Evolutionary conservation across 176 grass and related monocot species (phyloP).

Genomic region (Triticum aestivum): DNA sequence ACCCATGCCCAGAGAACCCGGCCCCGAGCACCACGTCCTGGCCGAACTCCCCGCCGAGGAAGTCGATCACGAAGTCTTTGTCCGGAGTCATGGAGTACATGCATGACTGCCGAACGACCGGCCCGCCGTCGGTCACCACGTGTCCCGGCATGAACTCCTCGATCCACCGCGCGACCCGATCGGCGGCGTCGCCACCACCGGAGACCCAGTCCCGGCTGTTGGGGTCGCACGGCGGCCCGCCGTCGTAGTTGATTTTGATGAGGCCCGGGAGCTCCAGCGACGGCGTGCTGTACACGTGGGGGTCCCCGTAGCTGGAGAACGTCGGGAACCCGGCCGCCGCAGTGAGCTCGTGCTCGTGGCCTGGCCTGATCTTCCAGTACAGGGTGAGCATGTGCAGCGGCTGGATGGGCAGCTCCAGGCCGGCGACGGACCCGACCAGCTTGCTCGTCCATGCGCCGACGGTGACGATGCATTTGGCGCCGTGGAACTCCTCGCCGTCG

Average conservation of each 20-base stretch:
- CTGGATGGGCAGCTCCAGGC: slow-evolving; percentile 49
- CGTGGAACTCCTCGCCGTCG: slow-evolving; percentile 24
- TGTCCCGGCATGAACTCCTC: slow-evolving; percentile 34
- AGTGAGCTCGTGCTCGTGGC: slow-evolving; percentile 24
- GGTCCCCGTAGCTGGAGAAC: slow-evolving; percentile 66
- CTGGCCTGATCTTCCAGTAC: slow-evolving; percentile 63
- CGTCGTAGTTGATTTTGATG: slow-evolving; percentile 71
- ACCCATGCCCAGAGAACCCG: slow-evolving; percentile 70
- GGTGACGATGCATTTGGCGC: slow-evolving; percentile 49
- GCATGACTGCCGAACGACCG: slow-evolving; percentile 46
- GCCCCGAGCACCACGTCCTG: slow-evolving; percentile 52
- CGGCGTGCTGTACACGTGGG: slow-evolving; percentile 65
- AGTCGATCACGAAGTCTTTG: slow-evolving; percentile 77
- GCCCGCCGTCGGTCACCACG: slow-evolving; percentile 34
- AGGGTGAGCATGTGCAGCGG: slow-evolving; percentile 42
- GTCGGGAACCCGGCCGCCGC: slow-evolving; percentile 54
- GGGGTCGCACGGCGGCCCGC: slow-evolving; percentile 64
- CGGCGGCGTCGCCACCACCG: slow-evolving; percentile 5
- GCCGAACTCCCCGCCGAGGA: slow-evolving; percentile 49
- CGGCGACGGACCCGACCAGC: slow-evolving; percentile 25
- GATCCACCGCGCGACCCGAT: slow-evolving; percentile 45
- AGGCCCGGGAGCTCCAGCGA: slow-evolving; percentile 70
- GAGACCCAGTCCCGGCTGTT: slow-evolving; percentile 49
- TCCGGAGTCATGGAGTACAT: slow-evolving; percentile 94
- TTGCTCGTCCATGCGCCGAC: slow-evolving; percentile 52